Base-by-base conservation (phyloP, 139 green algal species). In the Coelastrella sp. region DNA sequence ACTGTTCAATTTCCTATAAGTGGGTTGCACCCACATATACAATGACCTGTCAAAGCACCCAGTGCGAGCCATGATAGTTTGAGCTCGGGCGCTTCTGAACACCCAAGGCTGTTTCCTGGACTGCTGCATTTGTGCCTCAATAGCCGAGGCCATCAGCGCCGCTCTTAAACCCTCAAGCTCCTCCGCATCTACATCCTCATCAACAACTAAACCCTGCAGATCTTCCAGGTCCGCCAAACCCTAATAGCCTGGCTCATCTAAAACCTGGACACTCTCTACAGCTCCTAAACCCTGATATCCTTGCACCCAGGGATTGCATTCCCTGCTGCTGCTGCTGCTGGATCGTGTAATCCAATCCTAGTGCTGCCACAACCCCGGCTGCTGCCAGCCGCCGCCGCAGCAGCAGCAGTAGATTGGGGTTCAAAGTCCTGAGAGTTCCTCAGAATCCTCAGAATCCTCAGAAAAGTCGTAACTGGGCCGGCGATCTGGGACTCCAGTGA, bases 261-360 rank as follows among this genome's bases (percentile, higher is more conserved):
- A 47, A 47, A 0, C 32, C 32, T 47, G 32, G 32, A 47, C 32
- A 47, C 32, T 47, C 32, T 47, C 32, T 47, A 1, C 32, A 47
- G 32, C 32, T 47, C 32, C 32, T 47, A 47, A 47, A 47, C 32
- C 32, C 32, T 71, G 61, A 13, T 71, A 71, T 13, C 61, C 61
- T 71, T 71, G 61, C 61, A 71, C 11, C 61, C 61, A 71, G 11
- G 61, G 61, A 20, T 3, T 82, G 76, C 20, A 20, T n/a, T 20
- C 76, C 6, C 54, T 66, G 78, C 76, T 68, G 77, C 77, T 71
- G 57, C 79, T 85, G 79, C 73, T 71, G 32, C 32, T 47, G 32
- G 32, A 47, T 47, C 32, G 32, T 47, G 32, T 47, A 47, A 47
- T 47, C 32, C 32, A 47, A 0, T 1, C 1, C 0, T 47, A 47